Evolutionary conservation across 805 yeast species (phyloP), one percentile per base, ranked within the genome.

Genomic region (Barnettozyma sp.): DNA sequence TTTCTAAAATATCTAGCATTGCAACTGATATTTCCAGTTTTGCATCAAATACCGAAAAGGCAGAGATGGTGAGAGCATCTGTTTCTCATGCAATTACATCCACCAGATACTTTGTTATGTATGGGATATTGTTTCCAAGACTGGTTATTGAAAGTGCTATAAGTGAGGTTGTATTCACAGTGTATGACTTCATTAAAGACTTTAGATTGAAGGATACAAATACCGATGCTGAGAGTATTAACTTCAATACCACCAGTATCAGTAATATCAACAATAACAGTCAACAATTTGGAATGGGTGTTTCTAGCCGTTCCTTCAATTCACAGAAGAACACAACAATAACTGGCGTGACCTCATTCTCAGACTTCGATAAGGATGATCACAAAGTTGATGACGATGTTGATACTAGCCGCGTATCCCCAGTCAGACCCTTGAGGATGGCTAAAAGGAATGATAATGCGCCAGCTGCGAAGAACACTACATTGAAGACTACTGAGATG

Each of bases 1-100:
- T 74, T 21, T 69, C 82, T 1, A 55, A 60, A 33, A 57, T 76
- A 17, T 70, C 78, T 4, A 58, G 71, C 6, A 33, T 58, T 20
- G 52, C 62, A 3, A 48, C 54, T 10, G 42, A 49, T 17, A 56
- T 60, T 35, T 49, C 58, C 4, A 44, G 40, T 18, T 49, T 43
- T 33, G 55, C 54, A 6, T 46, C 54, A 6, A 54, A 54, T 35
- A 49, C 65, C 39, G 65, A 71, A 40, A 59, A 65, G 52, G 57
- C 76, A 28, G 54, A 65, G 29, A 50, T 74, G 17, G 65, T 83
- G 5, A 73, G 79, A 38, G 79, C 81, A 30, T 69, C 90, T 1
- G 71, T 82, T 17, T 75, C 87, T 13, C 86, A 82, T 57, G 72
- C 78, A 1, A 74, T 90, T 27, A 78, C 95, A 4, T 70, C 86